Conservation (phyloP, 768 basidiomycete genomes). For the Mycena alexandri region DNA sequence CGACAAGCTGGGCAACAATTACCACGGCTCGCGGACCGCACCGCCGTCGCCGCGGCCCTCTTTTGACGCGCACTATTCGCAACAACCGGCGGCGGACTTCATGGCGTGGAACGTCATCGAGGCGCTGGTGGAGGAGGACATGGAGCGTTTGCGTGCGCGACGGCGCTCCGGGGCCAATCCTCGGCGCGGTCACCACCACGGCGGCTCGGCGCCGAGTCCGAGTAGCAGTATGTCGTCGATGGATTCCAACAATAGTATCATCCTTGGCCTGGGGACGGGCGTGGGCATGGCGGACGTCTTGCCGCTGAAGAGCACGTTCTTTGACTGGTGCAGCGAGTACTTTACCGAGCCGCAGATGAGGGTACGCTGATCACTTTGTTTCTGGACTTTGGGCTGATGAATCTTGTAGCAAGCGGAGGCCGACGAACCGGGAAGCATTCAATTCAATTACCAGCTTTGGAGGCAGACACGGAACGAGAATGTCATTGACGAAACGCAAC, state of each 20-base stretch:
- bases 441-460: constrained; percentile 97
- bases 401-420: constrained; percentile 84
- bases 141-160: constrained; percentile 88
- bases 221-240: constrained; percentile 83
- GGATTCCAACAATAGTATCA: constrained; percentile 79
- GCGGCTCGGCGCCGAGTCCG: constrained; percentile 70
- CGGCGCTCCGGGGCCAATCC: constrained; percentile 59
- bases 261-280: constrained; percentile 84
- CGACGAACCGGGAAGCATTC: constrained; percentile 94
- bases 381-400: constrained; percentile 23
- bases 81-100: constrained; percentile 64
- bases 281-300: constrained; percentile 85
- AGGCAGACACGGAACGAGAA: constrained; percentile 91
- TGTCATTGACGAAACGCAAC: constrained; percentile 74
- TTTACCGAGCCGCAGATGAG: constrained; percentile 99
- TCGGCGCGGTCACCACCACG: constrained; percentile 55
- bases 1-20: background rate
- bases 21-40: constrained; percentile 25
- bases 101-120: constrained; percentile 86
- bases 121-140: constrained; percentile 92
- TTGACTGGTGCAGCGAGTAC: constrained; percentile 97
- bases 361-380: constrained; percentile 59
- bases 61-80: constrained; percentile 41
- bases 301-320: constrained; percentile 92
- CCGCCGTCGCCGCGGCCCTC: constrained; percentile 51